Evolutionary conservation across 495 filamentous ascomycete species (phyloP).

Genomic region (Penicillium lividum): DNA sequence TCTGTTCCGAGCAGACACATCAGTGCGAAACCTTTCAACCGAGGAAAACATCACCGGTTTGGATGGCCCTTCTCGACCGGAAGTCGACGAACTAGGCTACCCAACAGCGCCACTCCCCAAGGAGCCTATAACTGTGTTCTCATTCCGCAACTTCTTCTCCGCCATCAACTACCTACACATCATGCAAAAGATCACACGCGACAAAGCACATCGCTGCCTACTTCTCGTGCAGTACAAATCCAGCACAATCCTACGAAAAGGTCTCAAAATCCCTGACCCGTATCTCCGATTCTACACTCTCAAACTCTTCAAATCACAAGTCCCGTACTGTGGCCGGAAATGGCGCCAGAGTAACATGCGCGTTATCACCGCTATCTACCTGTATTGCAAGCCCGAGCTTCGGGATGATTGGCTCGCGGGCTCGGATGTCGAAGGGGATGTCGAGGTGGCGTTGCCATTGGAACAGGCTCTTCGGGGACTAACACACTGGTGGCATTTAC

Average conservation of each 20-base stretch:
- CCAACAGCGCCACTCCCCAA: constrained; percentile 63
- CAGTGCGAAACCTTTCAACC: constrained; percentile 28
- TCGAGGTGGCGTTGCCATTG: constrained; percentile 86
- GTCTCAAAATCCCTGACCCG: constrained; percentile 85
- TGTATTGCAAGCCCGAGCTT: constrained; percentile 89
- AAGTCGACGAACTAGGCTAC: constrained; percentile 87
- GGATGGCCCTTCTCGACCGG: constrained; percentile 56
- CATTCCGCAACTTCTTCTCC: constrained; percentile 91
- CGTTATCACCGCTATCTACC: constrained; percentile 93
- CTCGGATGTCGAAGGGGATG: constrained; percentile 84
- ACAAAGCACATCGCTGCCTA: constrained; percentile 90
- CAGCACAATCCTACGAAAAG: constrained; percentile 82
- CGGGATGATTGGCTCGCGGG: constrained; percentile 95
- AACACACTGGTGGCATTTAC: constrained; percentile 90
- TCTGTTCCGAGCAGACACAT: constrained; percentile 24
- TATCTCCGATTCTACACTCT: constrained; percentile 89
- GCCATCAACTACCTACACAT: constrained; percentile 91
- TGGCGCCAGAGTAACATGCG: constrained; percentile 99
- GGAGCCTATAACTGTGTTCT: constrained; percentile 85
- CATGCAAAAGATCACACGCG: constrained; percentile 94
- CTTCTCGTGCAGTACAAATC: constrained; percentile 94
- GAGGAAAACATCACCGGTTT: constrained; percentile 39
- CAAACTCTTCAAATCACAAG: constrained; percentile 97
- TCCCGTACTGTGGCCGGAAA: constrained; percentile 96
- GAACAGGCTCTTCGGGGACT: constrained; percentile 85